Conservation (phyloP, 2,329 filamentous ascomycete genomes). For the Neocatenulostroma microsporum region DNA sequence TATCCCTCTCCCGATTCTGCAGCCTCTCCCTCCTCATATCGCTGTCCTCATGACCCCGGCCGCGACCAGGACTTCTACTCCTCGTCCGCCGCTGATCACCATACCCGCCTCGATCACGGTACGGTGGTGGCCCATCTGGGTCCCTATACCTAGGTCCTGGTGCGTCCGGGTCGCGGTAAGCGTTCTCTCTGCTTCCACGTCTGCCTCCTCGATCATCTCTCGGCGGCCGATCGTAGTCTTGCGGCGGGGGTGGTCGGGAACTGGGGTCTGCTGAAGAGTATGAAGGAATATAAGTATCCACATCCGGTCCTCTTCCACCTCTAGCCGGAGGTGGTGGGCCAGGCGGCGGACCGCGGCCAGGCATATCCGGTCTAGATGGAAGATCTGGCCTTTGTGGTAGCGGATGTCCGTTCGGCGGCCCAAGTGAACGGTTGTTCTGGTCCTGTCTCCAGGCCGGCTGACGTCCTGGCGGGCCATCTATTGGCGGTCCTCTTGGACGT, state of each 20-base stretch:
- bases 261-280: conserved; percentile 24
- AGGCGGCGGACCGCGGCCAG: conserved; percentile 37
- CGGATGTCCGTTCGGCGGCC: conserved; percentile 24
- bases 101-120: conserved; percentile 17
- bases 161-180: conserved; percentile 16
- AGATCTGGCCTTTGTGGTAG: conserved; percentile 19
- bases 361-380: conserved; percentile 51
- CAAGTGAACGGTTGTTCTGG: conserved; percentile 8
- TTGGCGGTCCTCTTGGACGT: conserved; percentile 17
- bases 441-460: conserved; percentile 22
- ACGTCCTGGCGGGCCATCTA: conserved; percentile 10
- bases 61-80: conserved; percentile 23
- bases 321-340: conserved; percentile 38
- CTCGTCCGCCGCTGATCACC: conserved; percentile 23
- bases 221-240: conserved; percentile 13
- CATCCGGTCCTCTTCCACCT: conserved; percentile 15
- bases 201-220: conserved; percentile 14
- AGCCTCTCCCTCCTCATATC: conserved; percentile 24
- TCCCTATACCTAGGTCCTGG: conserved; percentile 17
- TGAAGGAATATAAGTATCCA: conserved; percentile 41
- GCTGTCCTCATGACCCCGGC: conserved; percentile 20
- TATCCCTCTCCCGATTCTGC: conserved; percentile 30
- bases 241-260: conserved; percentile 12
- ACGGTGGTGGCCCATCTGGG: conserved; percentile 17
- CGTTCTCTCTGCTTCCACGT: conserved; percentile 16